phyloP scores from a whole-genome alignment of 1,284 basidiomycete genomes.

The Cystobasidium pallidum region DNA sequence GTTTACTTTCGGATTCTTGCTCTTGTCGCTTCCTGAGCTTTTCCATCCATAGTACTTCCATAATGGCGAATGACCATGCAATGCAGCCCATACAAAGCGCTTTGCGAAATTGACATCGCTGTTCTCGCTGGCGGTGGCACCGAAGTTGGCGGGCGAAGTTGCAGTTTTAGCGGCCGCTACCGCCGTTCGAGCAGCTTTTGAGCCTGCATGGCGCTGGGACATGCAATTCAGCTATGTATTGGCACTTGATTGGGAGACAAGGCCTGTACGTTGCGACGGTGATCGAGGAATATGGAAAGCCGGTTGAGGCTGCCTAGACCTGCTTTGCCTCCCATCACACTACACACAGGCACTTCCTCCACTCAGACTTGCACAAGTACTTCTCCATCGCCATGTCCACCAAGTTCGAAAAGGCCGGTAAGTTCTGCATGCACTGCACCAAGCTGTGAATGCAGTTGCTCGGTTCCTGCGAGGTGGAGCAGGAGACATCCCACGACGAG shows the following conservation, averaged over 20 bases:
- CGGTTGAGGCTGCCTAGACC: not conserved
- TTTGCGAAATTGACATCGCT: constrained; percentile 26
- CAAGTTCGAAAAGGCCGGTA: constrained; percentile 78
- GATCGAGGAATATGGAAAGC: constrained; percentile 3
- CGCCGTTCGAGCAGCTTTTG: constrained; percentile 12
- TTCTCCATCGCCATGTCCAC: constrained; percentile 51
- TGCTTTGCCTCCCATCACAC: not conserved
- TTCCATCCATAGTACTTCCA: constrained; percentile 34
- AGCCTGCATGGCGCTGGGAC: constrained; percentile 26
- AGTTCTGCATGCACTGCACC: constrained; percentile 14
- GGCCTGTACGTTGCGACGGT: not conserved
- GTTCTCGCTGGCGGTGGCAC: not conserved
- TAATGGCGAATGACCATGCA: constrained; percentile 33
- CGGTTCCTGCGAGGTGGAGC: constrained; percentile 14
- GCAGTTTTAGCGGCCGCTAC: not conserved
- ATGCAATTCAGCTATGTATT: constrained; percentile 2
- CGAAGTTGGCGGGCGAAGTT: not conserved
- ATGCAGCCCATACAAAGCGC: constrained; percentile 10
- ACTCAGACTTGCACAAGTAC: not conserved
- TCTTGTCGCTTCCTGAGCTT: constrained; percentile 10
- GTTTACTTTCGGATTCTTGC: constrained; percentile 27
- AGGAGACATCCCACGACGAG: not conserved
- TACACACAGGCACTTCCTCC: not conserved
- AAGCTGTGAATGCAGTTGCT: not conserved
- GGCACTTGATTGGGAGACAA: not conserved